Conservation (phyloP, 352 stramenopile genomes). For the Thalassiosira tumida region DNA sequence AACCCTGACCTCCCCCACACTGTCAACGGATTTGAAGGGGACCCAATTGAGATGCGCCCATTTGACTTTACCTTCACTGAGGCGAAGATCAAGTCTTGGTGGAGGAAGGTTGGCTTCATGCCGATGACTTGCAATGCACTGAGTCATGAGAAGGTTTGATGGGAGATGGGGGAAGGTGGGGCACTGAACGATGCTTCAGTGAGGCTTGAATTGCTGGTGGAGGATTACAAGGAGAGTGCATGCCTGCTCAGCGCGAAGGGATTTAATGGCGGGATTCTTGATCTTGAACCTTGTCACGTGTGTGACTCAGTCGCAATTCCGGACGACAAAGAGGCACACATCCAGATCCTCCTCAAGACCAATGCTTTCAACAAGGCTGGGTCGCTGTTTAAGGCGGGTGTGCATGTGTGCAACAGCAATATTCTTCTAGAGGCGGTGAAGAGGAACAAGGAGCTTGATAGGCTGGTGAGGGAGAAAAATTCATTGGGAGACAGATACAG, state of each 20-base stretch:
- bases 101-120: constrained; percentile 47
- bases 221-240: constrained; percentile 23
- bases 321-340: background rate
- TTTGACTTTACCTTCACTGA: constrained; percentile 44
- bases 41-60: constrained; percentile 40
- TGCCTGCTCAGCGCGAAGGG: background rate
- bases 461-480: background rate
- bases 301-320: background rate
- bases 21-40: constrained; percentile 33
- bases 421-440: background rate
- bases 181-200: background rate
- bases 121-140: constrained; percentile 30
- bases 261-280: background rate
- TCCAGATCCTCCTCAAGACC: background rate
- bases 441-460: background rate
- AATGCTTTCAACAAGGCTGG: background rate
- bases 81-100: constrained; percentile 23
- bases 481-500: background rate
- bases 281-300: background rate
- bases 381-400: background rate
- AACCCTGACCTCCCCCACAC: constrained; percentile 22
- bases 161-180: constrained; percentile 29
- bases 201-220: constrained; percentile 4
- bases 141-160: background rate
- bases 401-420: background rate